Evolutionary conservation across 352 stramenopile species (phyloP).

Genomic region (Globisporangium spiculum): DNA sequence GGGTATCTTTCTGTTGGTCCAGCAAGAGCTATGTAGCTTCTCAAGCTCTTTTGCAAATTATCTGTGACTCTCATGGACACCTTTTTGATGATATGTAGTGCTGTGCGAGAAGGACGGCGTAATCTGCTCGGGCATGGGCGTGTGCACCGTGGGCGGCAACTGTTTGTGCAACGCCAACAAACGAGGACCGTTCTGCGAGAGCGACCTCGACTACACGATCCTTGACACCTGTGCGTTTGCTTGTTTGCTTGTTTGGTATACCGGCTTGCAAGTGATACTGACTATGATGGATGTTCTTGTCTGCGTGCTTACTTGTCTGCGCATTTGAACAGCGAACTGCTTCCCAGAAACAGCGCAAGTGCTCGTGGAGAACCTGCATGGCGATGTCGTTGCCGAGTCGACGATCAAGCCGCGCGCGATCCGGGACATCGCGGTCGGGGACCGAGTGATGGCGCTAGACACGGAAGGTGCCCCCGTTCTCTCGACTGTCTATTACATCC

Average conservation of each 20-base stretch:
- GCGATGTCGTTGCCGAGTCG: background rate
- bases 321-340: constrained; percentile 38
- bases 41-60: background rate
- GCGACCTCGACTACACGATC: constrained; percentile 44
- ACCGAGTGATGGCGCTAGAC: constrained; percentile 56
- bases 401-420: constrained; percentile 28
- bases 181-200: constrained; percentile 54
- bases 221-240: constrained; percentile 34
- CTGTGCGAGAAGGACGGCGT: constrained; percentile 67
- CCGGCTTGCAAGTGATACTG: background rate
- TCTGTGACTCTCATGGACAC: constrained; percentile 1
- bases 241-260: background rate
- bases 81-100: constrained; percentile 32
- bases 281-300: background rate
- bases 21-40: constrained; percentile 1
- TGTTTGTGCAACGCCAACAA: constrained; percentile 66
- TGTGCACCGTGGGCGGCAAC: constrained; percentile 60
- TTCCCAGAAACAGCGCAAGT: constrained; percentile 55
- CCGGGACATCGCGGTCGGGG: constrained; percentile 28
- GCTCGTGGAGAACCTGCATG: constrained; percentile 11
- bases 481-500: constrained; percentile 66
- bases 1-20: background rate
- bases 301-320: background rate
- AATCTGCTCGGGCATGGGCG: constrained; percentile 64
- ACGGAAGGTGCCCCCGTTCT: constrained; percentile 29